Evolutionary conservation across 768 basidiomycete species (phyloP).

Genomic region (Lentinula raphanica): DNA sequence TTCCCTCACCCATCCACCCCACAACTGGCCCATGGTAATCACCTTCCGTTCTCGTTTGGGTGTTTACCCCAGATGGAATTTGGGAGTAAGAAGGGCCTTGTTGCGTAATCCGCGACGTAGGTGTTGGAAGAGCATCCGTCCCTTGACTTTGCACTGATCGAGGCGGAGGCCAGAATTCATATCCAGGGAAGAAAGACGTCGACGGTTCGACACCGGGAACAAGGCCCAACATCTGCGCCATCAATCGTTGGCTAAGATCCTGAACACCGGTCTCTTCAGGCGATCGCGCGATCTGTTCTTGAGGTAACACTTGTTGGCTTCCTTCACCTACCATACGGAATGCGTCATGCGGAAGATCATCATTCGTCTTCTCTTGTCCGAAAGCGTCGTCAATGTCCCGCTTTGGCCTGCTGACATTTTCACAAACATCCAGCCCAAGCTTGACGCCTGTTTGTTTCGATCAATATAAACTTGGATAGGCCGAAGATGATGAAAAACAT

Average conservation of each 20-base stretch:
- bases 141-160: slow-evolving; percentile 16
- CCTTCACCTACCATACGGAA: slow-evolving; percentile 19
- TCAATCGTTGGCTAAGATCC: slow-evolving; percentile 57
- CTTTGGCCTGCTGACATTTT: slow-evolving; percentile 45
- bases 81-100: background rate
- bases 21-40: background rate
- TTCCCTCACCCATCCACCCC: slow-evolving; percentile 1
- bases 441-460: slow-evolving; percentile 46
- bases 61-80: background rate
- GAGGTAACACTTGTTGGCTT: slow-evolving; percentile 7
- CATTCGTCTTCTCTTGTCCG: slow-evolving; percentile 46
- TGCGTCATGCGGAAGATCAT: slow-evolving; percentile 38
- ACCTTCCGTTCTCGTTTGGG: background rate
- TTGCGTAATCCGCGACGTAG: background rate
- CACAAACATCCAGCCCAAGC: slow-evolving; percentile 41
- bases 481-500: background rate
- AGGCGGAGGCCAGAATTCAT: slow-evolving; percentile 31
- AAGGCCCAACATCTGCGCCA: slow-evolving; percentile 70
- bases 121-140: background rate
- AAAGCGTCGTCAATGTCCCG: slow-evolving; percentile 60
- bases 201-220: slow-evolving; percentile 62
- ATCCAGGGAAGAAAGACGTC: slow-evolving; percentile 39
- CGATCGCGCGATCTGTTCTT: slow-evolving; percentile 16
- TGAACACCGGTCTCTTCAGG: slow-evolving; percentile 43
- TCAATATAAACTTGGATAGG: background rate